Conservation (phyloP, 169 alveolate genomes). For the Eimeria maxima region DNA sequence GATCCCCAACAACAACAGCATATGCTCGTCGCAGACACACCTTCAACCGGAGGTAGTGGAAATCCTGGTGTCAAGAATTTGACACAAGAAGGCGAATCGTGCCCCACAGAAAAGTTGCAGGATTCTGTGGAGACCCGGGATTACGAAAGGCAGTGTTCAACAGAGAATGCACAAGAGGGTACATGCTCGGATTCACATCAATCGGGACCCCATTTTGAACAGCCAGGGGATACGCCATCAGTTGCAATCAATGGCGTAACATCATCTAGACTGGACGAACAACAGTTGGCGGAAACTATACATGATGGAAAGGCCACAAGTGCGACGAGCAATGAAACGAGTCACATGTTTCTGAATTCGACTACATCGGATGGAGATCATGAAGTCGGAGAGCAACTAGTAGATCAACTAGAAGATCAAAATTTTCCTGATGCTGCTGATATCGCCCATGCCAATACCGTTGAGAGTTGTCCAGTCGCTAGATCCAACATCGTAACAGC, state of each 20-base stretch:
- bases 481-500: not conserved
- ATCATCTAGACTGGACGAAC: not conserved
- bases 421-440: not conserved
- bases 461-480: not conserved
- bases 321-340: not conserved
- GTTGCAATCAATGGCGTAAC: not conserved
- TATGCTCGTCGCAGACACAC: not conserved
- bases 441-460: not conserved
- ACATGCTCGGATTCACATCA: not conserved
- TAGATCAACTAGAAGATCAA: not conserved
- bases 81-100: not conserved
- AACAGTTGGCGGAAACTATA: not conserved
- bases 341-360: not conserved
- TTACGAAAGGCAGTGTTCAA: not conserved
- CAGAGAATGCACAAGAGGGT: not conserved
- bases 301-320: not conserved
- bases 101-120: not conserved
- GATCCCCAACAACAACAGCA: not conserved
- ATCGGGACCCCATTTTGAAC: not conserved
- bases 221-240: not conserved
- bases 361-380: conserved; percentile 28
- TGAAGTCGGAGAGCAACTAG: not conserved
- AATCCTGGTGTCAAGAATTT: not conserved
- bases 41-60: not conserved
- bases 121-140: not conserved